Base-by-base conservation (phyloP, 257 asterid genomes). In the Craterostigma plantagineum region DNA sequence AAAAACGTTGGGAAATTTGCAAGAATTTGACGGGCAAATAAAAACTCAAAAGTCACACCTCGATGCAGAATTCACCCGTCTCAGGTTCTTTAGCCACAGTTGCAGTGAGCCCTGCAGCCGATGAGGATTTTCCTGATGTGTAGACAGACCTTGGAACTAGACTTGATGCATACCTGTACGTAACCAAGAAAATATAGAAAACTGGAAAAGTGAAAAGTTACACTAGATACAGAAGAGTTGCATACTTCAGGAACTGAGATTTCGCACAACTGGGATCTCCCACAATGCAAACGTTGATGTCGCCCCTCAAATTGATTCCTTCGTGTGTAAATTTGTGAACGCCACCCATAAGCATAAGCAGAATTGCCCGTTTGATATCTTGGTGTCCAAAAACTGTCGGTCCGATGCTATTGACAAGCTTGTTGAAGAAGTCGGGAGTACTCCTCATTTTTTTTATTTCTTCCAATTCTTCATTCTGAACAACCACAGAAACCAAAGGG, bases 221-320 rank as follows among this genome's bases (percentile, higher is more conserved):
- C 8, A 6, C 49, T 13, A 18, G 12, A 44, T 14, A 18, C 40
- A 39, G 43, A 46, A 52, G 50, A 40, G 37, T 18, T 38, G 43
- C 53, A 51, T 65, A 90, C 95, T 90, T 90, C 50, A 90, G 94
- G 51, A 90, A 90, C 64, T 90, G 98, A 48, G 97, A 78, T 67
- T 87, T 82, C 27, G 91, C 97, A 57, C 95, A 90, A 70, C 99
- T 90, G 63, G 99, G 99, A 71, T 90, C 99, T 23, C 99, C 99
- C 56, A 90, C 99, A 14, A 90, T 69, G 53, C 99, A 90, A 55
- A 90, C 95, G 58, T 90, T 90, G 53, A 90, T 90, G 48, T 90
- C 99, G 48, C 99, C 99, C 62, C 99, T 79, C 58, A 90, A 59
- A 59, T 83, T 90, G 76, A 90, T 90, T 57, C 95, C 95, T 71